Percentiles rank a stretch among this genome's conserved stretches.
Evolutionary conservation across 2,329 filamentous ascomycete species (phyloP).

Genomic region (Rutstroemia sydowiana): DNA sequence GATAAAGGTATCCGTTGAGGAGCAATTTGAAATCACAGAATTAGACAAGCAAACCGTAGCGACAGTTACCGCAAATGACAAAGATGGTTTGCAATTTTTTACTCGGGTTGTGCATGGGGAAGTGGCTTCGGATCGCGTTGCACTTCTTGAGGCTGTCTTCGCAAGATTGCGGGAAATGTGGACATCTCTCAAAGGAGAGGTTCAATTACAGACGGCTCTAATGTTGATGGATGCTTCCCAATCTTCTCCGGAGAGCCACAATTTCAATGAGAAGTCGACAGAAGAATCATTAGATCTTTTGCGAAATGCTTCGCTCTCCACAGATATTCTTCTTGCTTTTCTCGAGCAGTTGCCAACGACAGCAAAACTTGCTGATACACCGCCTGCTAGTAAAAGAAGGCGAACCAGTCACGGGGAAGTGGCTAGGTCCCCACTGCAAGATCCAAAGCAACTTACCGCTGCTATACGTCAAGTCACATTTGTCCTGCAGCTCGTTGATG

Average conservation of each 20-base stretch:
- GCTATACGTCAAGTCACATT: slow-evolving; percentile 73
- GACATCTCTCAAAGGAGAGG: slow-evolving; percentile 59
- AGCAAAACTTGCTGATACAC: slow-evolving; percentile 63
- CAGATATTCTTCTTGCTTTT: slow-evolving; percentile 63
- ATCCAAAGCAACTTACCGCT: slow-evolving; percentile 57
- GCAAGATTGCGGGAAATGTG: slow-evolving; percentile 64
- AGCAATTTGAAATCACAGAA: slow-evolving; percentile 40
- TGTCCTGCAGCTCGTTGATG: slow-evolving; percentile 81
- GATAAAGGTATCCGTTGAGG: slow-evolving; percentile 39
- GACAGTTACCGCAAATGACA: slow-evolving; percentile 47
- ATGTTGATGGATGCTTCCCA: slow-evolving; percentile 57
- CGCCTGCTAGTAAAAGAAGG: slow-evolving; percentile 70
- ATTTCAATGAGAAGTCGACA: slow-evolving; percentile 35
- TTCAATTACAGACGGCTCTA: slow-evolving; percentile 51
- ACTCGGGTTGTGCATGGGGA: slow-evolving; percentile 41
- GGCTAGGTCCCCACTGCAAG: slow-evolving; percentile 51
- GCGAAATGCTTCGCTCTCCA: slow-evolving; percentile 64
- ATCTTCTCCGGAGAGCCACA: slow-evolving; percentile 27
- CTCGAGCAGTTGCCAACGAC: slow-evolving; percentile 67
- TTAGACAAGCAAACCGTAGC: slow-evolving; percentile 46
- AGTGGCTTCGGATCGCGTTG: slow-evolving; percentile 37
- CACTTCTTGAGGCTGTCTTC: slow-evolving; percentile 59
- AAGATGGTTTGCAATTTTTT: slow-evolving; percentile 48
- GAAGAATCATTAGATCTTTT: slow-evolving; percentile 65
- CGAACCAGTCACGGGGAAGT: slow-evolving; percentile 68